These are phyloP conservation scores for Protea cynaroides DNA, from an alignment of 164 flowering plant genomes.

Conservation along the genomic window DNA sequence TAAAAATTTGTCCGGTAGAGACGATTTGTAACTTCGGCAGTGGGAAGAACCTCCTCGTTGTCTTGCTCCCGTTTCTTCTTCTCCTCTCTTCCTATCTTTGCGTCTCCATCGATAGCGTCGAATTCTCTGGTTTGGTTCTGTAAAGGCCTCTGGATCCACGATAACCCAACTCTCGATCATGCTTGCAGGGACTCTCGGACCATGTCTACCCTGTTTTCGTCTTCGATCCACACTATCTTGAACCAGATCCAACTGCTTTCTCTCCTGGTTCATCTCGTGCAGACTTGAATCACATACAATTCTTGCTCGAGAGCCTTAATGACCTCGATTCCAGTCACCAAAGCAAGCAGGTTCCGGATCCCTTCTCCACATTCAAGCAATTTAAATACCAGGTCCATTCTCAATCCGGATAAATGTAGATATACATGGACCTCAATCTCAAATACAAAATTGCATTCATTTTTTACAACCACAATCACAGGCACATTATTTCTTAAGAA, in stretches of 20 bases:
- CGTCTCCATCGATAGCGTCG: slow-evolving; percentile 28
- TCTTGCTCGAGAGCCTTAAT: slow-evolving; percentile 73
- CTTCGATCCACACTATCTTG: slow-evolving; percentile 76
- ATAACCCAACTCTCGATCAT: slow-evolving; percentile 76
- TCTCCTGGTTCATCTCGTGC: slow-evolving; percentile 72
- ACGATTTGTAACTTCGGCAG: too few species aligned
- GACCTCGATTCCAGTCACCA: slow-evolving; percentile 61
- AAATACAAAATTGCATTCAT: too few species aligned
- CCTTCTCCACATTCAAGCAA: too few species aligned
- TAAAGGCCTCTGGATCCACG: slow-evolving; percentile 85
- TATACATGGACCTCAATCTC: too few species aligned
- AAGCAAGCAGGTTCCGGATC: slow-evolving; percentile 59
- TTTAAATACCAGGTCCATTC: too few species aligned
- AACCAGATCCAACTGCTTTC: slow-evolving; percentile 59
- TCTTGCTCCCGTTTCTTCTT: slow-evolving; percentile 7
- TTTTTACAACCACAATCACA: too few species aligned
- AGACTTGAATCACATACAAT: slow-evolving; percentile 75
- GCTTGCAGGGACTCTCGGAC: slow-evolving; percentile 38
- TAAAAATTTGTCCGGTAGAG: too few species aligned
- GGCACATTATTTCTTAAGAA: too few species aligned
- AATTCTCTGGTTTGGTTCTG: slow-evolving; percentile 84
- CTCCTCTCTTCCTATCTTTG: slow-evolving; percentile 2
- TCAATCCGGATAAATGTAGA: too few species aligned
- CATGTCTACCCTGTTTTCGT: slow-evolving; percentile 76
- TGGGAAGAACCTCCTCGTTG: not conserved